Evolutionary conservation across 805 yeast genomes (phyloP).

Genomic region (Spencermartinsiella europaea): DNA sequence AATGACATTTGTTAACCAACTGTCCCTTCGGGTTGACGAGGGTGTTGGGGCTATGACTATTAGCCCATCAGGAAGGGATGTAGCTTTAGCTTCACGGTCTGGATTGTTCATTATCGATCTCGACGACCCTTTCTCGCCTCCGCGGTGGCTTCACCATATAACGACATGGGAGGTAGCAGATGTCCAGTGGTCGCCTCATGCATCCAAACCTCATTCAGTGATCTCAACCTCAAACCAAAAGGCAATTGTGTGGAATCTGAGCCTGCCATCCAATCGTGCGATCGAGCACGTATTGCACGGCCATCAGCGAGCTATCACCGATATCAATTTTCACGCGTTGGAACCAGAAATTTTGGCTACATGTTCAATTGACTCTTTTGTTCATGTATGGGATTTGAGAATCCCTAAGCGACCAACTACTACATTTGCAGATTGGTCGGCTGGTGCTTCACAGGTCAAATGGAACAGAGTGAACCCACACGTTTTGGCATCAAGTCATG

Average conservation of each 20-base stretch:
- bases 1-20: constrained; percentile 70
- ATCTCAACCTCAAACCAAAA: constrained; percentile 93
- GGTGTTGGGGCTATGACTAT: constrained; percentile 88
- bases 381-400: constrained; percentile 87
- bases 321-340: constrained; percentile 84
- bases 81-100: constrained; percentile 79
- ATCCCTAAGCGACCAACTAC: constrained; percentile 63
- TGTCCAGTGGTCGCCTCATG: constrained; percentile 97
- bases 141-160: constrained; percentile 85
- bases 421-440: constrained; percentile 89
- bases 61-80: constrained; percentile 87
- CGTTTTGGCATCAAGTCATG: constrained; percentile 82
- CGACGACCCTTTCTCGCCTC: constrained; percentile 93
- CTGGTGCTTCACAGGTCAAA: constrained; percentile 91
- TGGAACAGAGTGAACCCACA: constrained; percentile 80
- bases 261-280: constrained; percentile 64
- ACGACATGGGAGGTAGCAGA: constrained; percentile 99
- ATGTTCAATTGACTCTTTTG: constrained; percentile 85
- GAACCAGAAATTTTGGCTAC: constrained; percentile 88
- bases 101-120: constrained; percentile 89
- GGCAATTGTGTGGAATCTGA: constrained; percentile 90
- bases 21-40: constrained; percentile 83
- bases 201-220: constrained; percentile 80
- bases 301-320: constrained; percentile 91
- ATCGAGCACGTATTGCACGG: constrained; percentile 84